Evolutionary conservation across 345 rosid genomes (phyloP).

Genomic region (Fremontodendron californicum): DNA sequence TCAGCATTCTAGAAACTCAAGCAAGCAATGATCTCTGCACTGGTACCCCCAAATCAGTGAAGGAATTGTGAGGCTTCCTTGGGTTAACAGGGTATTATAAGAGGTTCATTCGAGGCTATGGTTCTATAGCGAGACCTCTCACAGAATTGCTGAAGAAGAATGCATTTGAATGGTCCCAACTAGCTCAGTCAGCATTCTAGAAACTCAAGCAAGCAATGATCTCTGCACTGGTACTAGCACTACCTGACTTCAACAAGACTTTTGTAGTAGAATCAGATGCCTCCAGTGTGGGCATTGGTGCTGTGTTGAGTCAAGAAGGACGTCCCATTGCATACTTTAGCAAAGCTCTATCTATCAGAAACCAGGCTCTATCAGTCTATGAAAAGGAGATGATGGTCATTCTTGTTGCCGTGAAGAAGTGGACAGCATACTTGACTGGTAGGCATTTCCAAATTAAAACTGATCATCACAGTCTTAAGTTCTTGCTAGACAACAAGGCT

Average conservation of each 20-base stretch:
- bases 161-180: no score
- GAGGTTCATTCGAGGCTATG: no score
- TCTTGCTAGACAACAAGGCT: background rate
- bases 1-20: no score
- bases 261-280: background rate
- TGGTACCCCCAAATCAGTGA: no score
- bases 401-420: background rate
- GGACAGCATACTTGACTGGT: background rate
- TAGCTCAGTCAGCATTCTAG: no score
- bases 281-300: background rate
- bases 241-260: background rate
- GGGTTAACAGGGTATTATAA: no score
- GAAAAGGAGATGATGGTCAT: background rate
- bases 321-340: background rate
- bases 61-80: no score
- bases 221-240: background rate
- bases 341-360: background rate
- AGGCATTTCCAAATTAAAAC: background rate
- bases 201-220: no score
- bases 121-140: no score
- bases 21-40: no score
- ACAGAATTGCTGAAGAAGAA: no score
- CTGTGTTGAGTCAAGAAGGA: background rate
- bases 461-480: background rate
- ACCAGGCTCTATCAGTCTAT: background rate